Percentiles rank a stretch among this genome's conserved stretches.
Conservation (phyloP, 352 stramenopile species). For the Paralagenidium karlingii region DNA sequence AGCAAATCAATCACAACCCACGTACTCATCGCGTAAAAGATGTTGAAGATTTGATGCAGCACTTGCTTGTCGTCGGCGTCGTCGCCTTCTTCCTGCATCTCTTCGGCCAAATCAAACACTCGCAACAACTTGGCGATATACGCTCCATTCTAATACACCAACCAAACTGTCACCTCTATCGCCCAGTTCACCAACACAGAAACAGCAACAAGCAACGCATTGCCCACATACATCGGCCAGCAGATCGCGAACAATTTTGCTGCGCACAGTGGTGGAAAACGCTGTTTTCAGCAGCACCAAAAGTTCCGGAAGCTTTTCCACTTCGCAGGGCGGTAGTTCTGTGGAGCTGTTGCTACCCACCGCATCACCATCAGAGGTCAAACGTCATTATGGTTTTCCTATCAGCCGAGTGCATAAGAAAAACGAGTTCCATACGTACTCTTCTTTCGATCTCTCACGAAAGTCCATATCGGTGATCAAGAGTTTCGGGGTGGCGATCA, state of each 20-base stretch:
- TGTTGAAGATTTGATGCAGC: conserved; percentile 55
- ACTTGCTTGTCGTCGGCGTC: conserved; percentile 41
- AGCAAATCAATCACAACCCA: conserved; percentile 1
- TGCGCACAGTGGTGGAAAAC: conserved; percentile 33
- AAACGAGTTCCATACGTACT: conserved; percentile 14
- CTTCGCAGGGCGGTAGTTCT: conserved; percentile 46
- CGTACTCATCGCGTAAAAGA: conserved; percentile 59
- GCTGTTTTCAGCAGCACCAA: conserved; percentile 47
- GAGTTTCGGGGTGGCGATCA: neutral
- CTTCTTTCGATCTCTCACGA: conserved; percentile 2
- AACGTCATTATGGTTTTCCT: too few species aligned
- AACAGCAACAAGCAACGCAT: too few species aligned
- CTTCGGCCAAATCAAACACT: conserved; percentile 56
- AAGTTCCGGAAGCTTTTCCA: conserved; percentile 55
- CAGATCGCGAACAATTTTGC: conserved; percentile 33
- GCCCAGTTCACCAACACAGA: too few species aligned
- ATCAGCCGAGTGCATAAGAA: conserved; percentile 17
- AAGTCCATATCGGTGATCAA: neutral
- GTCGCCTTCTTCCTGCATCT: too few species aligned
- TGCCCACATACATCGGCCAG: conserved; percentile 20
- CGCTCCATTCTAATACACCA: conserved; percentile 29
- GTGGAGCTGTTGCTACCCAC: too few species aligned
- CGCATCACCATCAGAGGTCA: too few species aligned
- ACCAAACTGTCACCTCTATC: too few species aligned
- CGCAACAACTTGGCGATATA: conserved; percentile 67